Conservation (phyloP, 169 alveolate genomes). For the Besnoitia besnoiti region DNA sequence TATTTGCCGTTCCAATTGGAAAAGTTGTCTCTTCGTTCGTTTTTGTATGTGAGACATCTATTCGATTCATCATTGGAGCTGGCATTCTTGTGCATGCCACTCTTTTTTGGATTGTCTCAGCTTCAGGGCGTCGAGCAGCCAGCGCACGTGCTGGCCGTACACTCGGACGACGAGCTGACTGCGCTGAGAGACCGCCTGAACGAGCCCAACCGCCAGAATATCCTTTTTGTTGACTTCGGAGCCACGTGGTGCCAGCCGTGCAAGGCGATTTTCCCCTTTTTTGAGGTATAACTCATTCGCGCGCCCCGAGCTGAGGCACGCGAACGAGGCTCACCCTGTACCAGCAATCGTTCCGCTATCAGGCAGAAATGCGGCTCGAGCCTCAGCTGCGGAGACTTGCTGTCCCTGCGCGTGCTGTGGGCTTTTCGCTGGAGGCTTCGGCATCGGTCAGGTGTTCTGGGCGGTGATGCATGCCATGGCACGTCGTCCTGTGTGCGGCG, state of each 20-base stretch:
- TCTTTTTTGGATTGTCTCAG: not conserved
- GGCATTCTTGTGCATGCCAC: not conserved
- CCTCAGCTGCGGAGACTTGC: not conserved
- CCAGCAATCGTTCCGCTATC: too few relatives aligned
- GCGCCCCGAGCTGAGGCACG: not conserved
- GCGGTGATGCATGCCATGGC: too few relatives aligned
- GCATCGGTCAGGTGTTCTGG: too few relatives aligned
- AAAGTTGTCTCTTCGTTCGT: too few relatives aligned
- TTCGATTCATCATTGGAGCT: too few relatives aligned
- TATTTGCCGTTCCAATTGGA: too few relatives aligned
- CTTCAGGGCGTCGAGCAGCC: not conserved
- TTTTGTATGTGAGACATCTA: too few relatives aligned
- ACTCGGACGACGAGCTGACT: constrained; percentile 17
- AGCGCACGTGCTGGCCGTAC: not conserved
- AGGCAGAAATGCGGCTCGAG: not conserved
- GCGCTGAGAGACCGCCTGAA: not conserved
- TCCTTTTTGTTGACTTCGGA: constrained; percentile 31
- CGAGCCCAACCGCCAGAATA: not conserved
- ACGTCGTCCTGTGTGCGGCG: too few relatives aligned
- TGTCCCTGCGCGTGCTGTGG: too few relatives aligned
- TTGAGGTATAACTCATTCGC: not conserved
- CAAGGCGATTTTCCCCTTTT: constrained; percentile 37
- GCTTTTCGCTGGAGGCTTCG: too few relatives aligned
- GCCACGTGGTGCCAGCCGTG: constrained; percentile 64
- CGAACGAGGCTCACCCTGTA: too few relatives aligned